A percentile compares a stretch with the other conserved stretches of the same genome.
phyloP scores from a whole-genome alignment of 306 rosid genomes.

The Cyamopsis tetragonoloba region DNA sequence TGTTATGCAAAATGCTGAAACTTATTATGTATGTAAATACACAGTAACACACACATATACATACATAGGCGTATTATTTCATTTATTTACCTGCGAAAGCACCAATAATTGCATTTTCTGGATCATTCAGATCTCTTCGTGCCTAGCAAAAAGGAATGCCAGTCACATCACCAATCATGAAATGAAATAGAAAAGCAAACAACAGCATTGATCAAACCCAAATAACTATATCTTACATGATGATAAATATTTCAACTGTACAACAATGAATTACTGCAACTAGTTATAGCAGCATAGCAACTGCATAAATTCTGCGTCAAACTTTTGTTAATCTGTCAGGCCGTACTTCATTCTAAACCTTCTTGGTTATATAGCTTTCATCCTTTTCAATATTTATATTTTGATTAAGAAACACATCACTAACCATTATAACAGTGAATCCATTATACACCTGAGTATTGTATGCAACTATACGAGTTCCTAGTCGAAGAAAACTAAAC shows the following conservation, averaged over 20 bases:
- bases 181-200: conserved; percentile 19
- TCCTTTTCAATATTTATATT: too few relatives aligned
- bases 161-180: conserved; percentile 16
- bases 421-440: too few relatives aligned
- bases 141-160: conserved; percentile 52
- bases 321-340: too few relatives aligned
- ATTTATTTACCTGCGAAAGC: conserved; percentile 83
- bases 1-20: not conserved
- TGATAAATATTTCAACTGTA: not conserved
- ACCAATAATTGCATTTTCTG: conserved; percentile 91
- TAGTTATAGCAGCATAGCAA: not conserved
- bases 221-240: not conserved
- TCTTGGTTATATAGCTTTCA: not conserved
- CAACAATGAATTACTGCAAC: not conserved
- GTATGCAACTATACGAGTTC: not conserved
- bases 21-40: not conserved
- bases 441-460: not conserved
- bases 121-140: conserved; percentile 69
- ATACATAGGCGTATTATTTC: conserved; percentile 3
- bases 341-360: too few relatives aligned
- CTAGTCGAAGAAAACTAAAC: not conserved
- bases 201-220: not conserved
- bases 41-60: not conserved
- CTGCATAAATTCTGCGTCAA: too few relatives aligned
- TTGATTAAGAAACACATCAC: too few relatives aligned